These are phyloP conservation scores for Stephania japonica DNA, from an alignment of 164 flowering plant genomes.

Conservation along the genomic window DNA sequence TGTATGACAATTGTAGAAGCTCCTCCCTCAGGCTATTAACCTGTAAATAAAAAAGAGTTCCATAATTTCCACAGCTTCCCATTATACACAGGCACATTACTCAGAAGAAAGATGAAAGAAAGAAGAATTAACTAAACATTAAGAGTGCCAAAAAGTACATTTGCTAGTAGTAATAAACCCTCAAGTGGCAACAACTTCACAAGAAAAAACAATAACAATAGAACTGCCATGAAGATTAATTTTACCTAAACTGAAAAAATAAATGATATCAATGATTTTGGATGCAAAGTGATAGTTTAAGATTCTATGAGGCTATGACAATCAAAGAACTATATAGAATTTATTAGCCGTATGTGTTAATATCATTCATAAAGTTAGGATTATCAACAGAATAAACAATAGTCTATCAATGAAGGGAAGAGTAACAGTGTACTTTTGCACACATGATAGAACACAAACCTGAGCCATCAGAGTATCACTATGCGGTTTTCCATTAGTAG, in stretches of 20 bases:
- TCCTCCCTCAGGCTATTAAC: constrained; percentile 65
- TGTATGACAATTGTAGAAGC: constrained; percentile 52
- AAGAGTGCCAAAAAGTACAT: neutral
- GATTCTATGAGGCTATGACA: neutral
- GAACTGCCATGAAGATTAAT: no score
- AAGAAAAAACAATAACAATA: neutral
- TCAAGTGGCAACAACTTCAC: neutral
- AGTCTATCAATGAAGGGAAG: neutral
- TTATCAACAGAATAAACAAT: neutral
- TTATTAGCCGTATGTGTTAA: neutral
- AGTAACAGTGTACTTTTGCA: neutral
- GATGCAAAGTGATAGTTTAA: neutral
- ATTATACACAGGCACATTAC: neutral
- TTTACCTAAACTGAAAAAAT: no score
- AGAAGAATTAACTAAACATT: neutral
- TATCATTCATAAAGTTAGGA: no score
- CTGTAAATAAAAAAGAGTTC: constrained; percentile 29
- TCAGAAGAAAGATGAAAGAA: neutral
- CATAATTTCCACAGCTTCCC: neutral
- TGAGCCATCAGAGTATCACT: constrained; percentile 72
- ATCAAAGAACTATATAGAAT: neutral
- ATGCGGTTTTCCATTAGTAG: constrained; percentile 40
- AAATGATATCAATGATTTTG: neutral
- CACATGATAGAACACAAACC: constrained; percentile 33
- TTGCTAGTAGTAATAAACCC: neutral